Base-by-base conservation (phyloP, 108 stramenopile genomes). In the Pseudonitzschia multiseries region DNA sequence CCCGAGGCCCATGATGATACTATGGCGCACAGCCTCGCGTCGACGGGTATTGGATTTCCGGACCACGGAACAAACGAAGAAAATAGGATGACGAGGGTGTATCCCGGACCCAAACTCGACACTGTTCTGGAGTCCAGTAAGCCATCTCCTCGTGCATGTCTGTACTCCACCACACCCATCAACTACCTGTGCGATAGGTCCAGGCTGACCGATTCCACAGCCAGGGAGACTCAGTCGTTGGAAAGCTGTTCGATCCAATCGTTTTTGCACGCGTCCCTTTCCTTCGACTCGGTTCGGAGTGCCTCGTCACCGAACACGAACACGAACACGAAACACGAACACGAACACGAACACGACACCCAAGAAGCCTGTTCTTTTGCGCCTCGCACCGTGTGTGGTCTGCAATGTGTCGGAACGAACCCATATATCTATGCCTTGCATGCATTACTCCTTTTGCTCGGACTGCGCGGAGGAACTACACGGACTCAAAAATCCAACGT, bases 381-480 rank as follows among this genome's bases (percentile, higher is more conserved):
- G 9, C 36, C 50, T 73, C 14, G 36, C 73, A 8, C 67, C 71
- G 0, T 81, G 80, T 41, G 29, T 65, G 17, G 48, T 81, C 8
- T 81, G 80, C 52, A 62, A 54, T 28, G 50, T 51, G 14, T 65
- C 71, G 4, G 80, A 76, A 65, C 42, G 80, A 44, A 76, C 60
- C 28, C 80, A 81, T 41, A 56, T 81, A 10, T 70, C 75, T 29
- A 60, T 73, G 66, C 75, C 80, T 15, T 81, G 80, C 44, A 81
- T 81, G 80, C 80, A 81, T 59, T 81, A 72, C 46, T 56, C 53
- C 31, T 81, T 76, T 73, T 81, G 80, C 54, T 59, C 32, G 3
- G 32, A 68, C 17, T 81, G 80, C 32, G 75, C 71, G 10, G 57
- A 74, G 13, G 13, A 52, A 4, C 41, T 79, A 52, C 44, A 41